Conservation (phyloP, 177 flowering plant genomes). For the Vitis hybrid region DNA sequence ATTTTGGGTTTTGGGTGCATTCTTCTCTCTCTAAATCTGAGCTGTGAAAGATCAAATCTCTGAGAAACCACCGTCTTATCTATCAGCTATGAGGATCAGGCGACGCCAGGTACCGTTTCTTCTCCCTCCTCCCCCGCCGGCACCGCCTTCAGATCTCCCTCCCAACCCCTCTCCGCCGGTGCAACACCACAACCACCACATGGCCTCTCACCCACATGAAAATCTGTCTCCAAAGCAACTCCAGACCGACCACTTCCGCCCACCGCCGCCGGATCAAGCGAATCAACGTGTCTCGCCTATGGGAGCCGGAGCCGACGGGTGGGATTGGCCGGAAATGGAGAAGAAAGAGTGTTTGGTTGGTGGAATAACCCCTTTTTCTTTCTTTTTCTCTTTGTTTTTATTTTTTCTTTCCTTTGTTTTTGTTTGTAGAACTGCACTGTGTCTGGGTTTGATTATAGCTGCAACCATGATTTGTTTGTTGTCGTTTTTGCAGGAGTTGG, state of each 20-base stretch:
- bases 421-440: constrained; percentile 3
- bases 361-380: background rate
- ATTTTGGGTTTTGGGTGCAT: constrained; percentile 3
- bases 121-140: constrained; percentile 31
- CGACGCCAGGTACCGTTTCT: constrained; percentile 42
- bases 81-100: constrained; percentile 55
- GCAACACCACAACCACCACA: constrained; percentile 17
- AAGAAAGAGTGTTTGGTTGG: constrained; percentile 25
- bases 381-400: background rate
- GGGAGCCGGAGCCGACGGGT: constrained; percentile 7
- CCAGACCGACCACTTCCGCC: background rate
- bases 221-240: constrained; percentile 3
- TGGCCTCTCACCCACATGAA: constrained; percentile 1
- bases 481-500: constrained; percentile 13
- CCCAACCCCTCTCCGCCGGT: constrained; percentile 27
- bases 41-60: constrained; percentile 11
- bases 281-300: constrained; percentile 16
- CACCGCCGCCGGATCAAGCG: constrained; percentile 27
- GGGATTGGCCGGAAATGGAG: constrained; percentile 9
- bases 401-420: background rate
- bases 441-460: background rate
- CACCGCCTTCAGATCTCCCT: constrained; percentile 40
- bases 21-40: constrained; percentile 16
- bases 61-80: background rate
- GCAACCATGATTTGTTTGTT: background rate